Conservation (phyloP, 305 asterid genomes). For the Euphrasia arctica region DNA sequence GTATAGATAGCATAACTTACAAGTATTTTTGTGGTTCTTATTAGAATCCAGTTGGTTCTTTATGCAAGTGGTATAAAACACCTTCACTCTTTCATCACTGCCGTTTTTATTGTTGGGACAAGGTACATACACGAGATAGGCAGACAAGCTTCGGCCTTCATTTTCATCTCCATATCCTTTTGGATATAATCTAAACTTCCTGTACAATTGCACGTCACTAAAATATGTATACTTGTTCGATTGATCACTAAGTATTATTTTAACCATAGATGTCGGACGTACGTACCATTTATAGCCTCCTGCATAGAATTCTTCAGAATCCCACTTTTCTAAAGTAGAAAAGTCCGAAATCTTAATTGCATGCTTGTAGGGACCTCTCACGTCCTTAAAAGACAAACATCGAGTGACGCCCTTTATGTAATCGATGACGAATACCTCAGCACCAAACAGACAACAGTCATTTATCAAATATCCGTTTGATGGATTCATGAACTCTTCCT, state of each 20-base stretch:
- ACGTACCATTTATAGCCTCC: constrained; percentile 17
- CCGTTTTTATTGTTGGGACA: background rate
- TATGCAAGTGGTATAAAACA: background rate
- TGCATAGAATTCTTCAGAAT: background rate
- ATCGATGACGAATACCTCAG: constrained; percentile 24
- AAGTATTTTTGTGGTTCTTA: background rate
- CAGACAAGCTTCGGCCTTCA: constrained; percentile 3
- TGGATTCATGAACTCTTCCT: constrained; percentile 14
- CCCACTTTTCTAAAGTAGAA: background rate
- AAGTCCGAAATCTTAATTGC: constrained; percentile 9
- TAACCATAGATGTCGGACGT: too few relatives aligned
- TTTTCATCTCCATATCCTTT: background rate
- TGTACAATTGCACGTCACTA: background rate
- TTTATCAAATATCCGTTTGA: constrained; percentile 15
- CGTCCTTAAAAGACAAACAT: constrained; percentile 7
- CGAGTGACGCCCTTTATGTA: background rate
- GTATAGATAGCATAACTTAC: background rate
- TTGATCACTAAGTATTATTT: too few relatives aligned
- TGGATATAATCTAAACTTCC: constrained; percentile 5
- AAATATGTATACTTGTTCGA: too few relatives aligned
- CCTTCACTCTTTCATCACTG: background rate
- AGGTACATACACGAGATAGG: background rate
- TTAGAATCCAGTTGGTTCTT: background rate
- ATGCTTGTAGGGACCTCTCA: background rate
- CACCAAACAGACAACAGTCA: constrained; percentile 22